Base-by-base conservation (phyloP, 2,329 filamentous ascomycete species). In the Aspergillus fijiensis region DNA sequence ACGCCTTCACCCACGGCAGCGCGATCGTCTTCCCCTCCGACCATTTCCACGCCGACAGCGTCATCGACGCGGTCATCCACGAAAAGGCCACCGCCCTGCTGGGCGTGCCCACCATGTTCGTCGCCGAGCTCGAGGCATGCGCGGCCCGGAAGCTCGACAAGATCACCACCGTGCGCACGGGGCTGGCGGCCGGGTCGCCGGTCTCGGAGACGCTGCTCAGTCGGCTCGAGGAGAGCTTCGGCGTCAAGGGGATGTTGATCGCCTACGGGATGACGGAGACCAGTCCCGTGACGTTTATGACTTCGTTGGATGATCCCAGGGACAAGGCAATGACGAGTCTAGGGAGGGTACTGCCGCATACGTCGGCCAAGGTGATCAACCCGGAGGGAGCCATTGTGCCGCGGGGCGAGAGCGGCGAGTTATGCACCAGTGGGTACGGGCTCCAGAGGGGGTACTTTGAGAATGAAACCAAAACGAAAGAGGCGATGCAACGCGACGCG, bases 21-120 rank as follows among this genome's bases (percentile, higher is more conserved):
- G 80, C 87, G 5, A 90, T 96, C 63, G 83, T 96, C 5, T 92
- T 96, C 67, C 90, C 92, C 0, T 85, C 86, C 5, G 92, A 95
- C 67, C 84, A 63, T n/a, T 62, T 62, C n/a, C 86, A 89, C 69
- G 81, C 87, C 1, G 72, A 74, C 2, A 84, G 87, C 0, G 86
- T 85, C 3, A 80, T 91, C 42, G 78, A 77, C 39, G 85, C 87
- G 57, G 83, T 92, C 31, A 77, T 81, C 2, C 79, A 85, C 49
- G 85, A 88, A 69, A 74, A 77, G 23, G 87, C 85, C 71, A 91
- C 89, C 0, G 89, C 86, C 0, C 79, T 91, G 1, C 88, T 91
- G 69, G 89, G 89, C 35, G 89, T 92, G 0, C 89, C 89, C 0
- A 87, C 89, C 60, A 92, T 92, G 89, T 90, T 90, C 73, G 87